Conservation (phyloP, 164 flowering plant genomes). For the Vitis rotundifolia region DNA sequence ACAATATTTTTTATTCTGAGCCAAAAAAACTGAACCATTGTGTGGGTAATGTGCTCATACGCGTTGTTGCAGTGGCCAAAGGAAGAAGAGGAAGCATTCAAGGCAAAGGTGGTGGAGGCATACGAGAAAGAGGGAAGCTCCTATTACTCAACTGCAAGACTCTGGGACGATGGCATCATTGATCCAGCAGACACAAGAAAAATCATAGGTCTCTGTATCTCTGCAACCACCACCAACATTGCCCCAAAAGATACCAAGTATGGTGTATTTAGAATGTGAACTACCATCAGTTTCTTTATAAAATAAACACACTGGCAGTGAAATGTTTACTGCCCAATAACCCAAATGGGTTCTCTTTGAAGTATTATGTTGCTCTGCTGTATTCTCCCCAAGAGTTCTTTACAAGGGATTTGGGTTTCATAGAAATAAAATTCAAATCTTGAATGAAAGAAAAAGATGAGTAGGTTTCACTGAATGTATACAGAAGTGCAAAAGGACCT, state of each 20-base stretch:
- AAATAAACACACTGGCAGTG: not conserved
- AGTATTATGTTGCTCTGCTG: not conserved
- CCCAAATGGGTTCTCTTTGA: not conserved
- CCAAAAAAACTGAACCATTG: too few species aligned
- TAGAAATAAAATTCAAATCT: too few species aligned
- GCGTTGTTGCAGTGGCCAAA: conserved; percentile 62
- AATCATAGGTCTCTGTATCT: conserved; percentile 73
- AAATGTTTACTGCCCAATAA: not conserved
- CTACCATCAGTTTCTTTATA: not conserved
- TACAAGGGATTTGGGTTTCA: too few species aligned
- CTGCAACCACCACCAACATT: conserved; percentile 68
- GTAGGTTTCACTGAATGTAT: too few species aligned
- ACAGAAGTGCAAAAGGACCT: too few species aligned
- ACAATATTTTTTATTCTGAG: too few species aligned
- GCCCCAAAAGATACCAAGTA: conserved; percentile 63
- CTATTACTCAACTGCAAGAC: conserved; percentile 91
- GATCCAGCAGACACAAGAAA: conserved; percentile 94
- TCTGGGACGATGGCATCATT: conserved; percentile 97
- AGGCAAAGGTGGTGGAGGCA: conserved; percentile 71
- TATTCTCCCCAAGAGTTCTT: too few species aligned
- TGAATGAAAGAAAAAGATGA: too few species aligned
- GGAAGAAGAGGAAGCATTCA: conserved; percentile 87
- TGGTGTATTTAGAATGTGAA: conserved; percentile 97
- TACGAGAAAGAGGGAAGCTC: conserved; percentile 82
- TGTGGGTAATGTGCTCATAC: not conserved